A percentile compares a stretch with the other conserved stretches of the same genome.
Evolutionary conservation across 2,329 filamentous ascomycete genomes (phyloP).

Genomic region (Talaromyces sp.): DNA sequence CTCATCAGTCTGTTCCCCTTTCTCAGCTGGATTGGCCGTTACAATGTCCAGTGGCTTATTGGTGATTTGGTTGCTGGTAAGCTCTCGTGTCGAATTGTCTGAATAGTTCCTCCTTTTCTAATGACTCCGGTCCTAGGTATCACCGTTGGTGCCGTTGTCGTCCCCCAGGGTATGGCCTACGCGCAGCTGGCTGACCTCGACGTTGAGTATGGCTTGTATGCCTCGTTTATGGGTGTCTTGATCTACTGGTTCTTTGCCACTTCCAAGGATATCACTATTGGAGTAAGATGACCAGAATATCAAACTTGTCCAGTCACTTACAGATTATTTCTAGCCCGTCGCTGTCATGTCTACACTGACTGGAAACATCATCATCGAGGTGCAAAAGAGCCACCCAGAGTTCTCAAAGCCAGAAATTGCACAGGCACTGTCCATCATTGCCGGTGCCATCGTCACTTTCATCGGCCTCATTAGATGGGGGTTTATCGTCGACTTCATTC

Average conservation of each 20-base stretch:
- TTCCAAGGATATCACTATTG: conserved; percentile 97
- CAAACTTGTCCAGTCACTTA: conserved; percentile 8
- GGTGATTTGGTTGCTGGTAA: conserved; percentile 85
- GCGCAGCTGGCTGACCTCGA: conserved; percentile 74
- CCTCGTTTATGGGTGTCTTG: conserved; percentile 91
- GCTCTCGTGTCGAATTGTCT: conserved; percentile 21
- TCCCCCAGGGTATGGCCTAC: conserved; percentile 97
- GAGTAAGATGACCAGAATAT: conserved; percentile 49
- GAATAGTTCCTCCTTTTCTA: not conserved
- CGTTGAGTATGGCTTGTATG: conserved; percentile 81
- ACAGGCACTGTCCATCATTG: conserved; percentile 69
- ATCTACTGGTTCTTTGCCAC: conserved; percentile 98
- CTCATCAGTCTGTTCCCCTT: conserved; percentile 76
- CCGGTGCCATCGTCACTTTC: conserved; percentile 68
- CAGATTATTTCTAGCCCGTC: conserved; percentile 60
- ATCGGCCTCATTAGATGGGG: conserved; percentile 76
- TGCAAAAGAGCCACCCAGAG: conserved; percentile 50
- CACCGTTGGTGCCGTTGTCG: conserved; percentile 71
- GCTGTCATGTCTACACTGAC: conserved; percentile 91
- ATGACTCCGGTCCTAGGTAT: conserved; percentile 43
- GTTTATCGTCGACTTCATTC: conserved; percentile 90
- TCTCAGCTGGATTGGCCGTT: conserved; percentile 76
- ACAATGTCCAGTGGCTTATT: conserved; percentile 82
- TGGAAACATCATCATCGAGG: conserved; percentile 69
- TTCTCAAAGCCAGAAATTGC: conserved; percentile 62